A percentile compares a stretch with the other conserved stretches of the same genome.
These are phyloP conservation scores for Colletotrichum tanaceti DNA, from an alignment of 2,329 filamentous ascomycete genomes.

Conservation along the genomic window DNA sequence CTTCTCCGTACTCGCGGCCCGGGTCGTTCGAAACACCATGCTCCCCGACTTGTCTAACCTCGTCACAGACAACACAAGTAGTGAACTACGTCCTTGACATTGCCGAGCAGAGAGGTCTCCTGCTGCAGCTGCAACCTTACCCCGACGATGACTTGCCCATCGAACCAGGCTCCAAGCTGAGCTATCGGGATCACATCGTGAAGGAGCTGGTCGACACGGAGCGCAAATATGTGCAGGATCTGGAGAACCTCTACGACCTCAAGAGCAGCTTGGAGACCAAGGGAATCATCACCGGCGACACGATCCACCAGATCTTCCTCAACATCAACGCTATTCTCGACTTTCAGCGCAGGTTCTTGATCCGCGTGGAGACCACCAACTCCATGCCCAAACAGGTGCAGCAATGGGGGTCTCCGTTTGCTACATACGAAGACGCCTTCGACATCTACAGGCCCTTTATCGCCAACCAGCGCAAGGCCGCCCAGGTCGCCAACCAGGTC, in stretches of 20 bases:
- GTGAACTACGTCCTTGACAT: conserved; percentile 93
- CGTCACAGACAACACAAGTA: conserved; percentile 79
- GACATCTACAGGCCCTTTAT: conserved; percentile 97
- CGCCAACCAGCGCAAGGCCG: conserved; percentile 93
- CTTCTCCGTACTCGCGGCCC: conserved; percentile 3
- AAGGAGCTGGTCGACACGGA: conserved; percentile 94
- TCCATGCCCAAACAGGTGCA: conserved; percentile 80
- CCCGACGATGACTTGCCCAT: conserved; percentile 64
- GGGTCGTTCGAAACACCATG: background rate
- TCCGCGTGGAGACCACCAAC: conserved; percentile 95
- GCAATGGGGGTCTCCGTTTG: conserved; percentile 95
- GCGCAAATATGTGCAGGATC: conserved; percentile 96
- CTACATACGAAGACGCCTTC: conserved; percentile 86
- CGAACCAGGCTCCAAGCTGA: conserved; percentile 74
- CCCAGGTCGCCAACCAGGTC: conserved; percentile 82
- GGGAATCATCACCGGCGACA: conserved; percentile 87
- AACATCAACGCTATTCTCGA: conserved; percentile 96
- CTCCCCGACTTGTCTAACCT: conserved; percentile 26
- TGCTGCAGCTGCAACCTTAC: conserved; percentile 71
- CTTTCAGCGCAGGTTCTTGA: conserved; percentile 94
- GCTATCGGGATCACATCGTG: conserved; percentile 85
- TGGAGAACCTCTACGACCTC: conserved; percentile 92
- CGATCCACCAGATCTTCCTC: conserved; percentile 93
- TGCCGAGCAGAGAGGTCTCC: conserved; percentile 80
- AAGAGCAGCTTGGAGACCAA: conserved; percentile 91